Conservation (phyloP, 208 protist genomes). For the Trypanosoma brucei region DNA sequence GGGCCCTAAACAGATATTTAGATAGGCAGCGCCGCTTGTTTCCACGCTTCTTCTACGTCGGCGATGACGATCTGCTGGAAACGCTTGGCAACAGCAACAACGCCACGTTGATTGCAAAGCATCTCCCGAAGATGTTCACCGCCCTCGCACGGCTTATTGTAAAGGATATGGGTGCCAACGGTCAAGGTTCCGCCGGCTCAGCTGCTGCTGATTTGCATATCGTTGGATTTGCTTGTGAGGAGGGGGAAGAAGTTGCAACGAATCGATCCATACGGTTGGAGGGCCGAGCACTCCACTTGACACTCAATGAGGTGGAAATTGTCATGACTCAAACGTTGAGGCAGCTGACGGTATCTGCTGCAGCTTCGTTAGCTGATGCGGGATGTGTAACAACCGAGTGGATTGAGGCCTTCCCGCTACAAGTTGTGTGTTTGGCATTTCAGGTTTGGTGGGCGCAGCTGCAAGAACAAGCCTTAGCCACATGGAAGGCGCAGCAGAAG, state of each 20-base stretch:
- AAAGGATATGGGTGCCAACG: slow-evolving; percentile 19
- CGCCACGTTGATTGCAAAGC: slow-evolving; percentile 92
- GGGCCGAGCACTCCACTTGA: slow-evolving; percentile 90
- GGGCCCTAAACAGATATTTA: slow-evolving; percentile 96
- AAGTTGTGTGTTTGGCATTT: slow-evolving; percentile 90
- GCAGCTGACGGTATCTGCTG: slow-evolving; percentile 42
- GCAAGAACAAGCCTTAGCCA: slow-evolving; percentile 75
- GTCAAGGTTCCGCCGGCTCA: slow-evolving; percentile 14
- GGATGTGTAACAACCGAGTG: slow-evolving; percentile 67
- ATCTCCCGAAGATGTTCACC: slow-evolving; percentile 99
- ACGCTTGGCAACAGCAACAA: slow-evolving; percentile 98
- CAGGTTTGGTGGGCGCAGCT: slow-evolving; percentile 91
- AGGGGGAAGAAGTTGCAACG: slow-evolving; percentile 94
- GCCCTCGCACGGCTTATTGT: slow-evolving; percentile 90
- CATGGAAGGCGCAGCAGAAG: slow-evolving; percentile 11
- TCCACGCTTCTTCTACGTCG: slow-evolving; percentile 99
- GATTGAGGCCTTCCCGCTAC: slow-evolving; percentile 86
- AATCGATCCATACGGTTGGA: slow-evolving; percentile 43
- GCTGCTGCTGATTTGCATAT: slow-evolving; percentile 36
- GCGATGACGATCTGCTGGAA: slow-evolving; percentile 99
- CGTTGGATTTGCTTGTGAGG: slow-evolving; percentile 84
- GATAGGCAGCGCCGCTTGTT: slow-evolving; percentile 96
- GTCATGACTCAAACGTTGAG: slow-evolving; percentile 90
- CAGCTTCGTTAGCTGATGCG: slow-evolving; percentile 19
- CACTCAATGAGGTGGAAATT: slow-evolving; percentile 87